phyloP scores from a whole-genome alignment of 768 basidiomycete species.

The Tylopilus rubrobrunneus region DNA sequence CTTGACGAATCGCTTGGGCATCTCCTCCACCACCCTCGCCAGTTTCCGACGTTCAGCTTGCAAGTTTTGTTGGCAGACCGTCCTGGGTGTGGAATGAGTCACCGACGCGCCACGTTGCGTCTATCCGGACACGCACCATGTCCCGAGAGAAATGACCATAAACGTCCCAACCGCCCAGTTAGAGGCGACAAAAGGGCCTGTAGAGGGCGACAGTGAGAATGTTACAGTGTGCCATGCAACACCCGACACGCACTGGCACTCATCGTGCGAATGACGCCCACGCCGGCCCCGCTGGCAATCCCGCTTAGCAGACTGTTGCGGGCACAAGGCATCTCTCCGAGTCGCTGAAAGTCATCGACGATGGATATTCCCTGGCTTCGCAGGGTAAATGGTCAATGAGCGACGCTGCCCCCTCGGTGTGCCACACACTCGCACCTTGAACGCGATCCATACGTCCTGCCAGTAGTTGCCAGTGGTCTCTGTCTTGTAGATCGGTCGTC shows the following conservation, averaged over 20 bases:
- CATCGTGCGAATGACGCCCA: conserved; percentile 71
- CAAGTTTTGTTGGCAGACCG: conserved; percentile 57
- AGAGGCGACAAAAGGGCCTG: conserved; percentile 59
- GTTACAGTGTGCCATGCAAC: neutral
- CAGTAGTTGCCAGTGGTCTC: conserved; percentile 32
- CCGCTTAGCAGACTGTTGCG: conserved; percentile 71
- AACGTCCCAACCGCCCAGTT: conserved; percentile 83
- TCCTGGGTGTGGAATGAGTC: conserved; percentile 38
- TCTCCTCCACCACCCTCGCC: conserved; percentile 54
- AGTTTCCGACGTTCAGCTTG: conserved; percentile 52
- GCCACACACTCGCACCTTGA: conserved; percentile 24
- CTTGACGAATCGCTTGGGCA: conserved; percentile 54
- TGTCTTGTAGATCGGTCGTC: conserved; percentile 26
- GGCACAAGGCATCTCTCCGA: conserved; percentile 73
- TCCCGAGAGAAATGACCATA: conserved; percentile 58
- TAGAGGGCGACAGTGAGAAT: conserved; percentile 4
- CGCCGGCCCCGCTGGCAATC: conserved; percentile 74
- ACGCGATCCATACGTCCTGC: conserved; percentile 29
- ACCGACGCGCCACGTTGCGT: neutral
- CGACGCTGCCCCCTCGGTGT: neutral
- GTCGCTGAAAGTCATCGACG: conserved; percentile 51
- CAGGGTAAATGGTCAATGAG: conserved; percentile 6
- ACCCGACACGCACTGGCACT: conserved; percentile 49
- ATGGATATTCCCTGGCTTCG: conserved; percentile 45
- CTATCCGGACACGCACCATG: conserved; percentile 50